Evolutionary conservation across 2,329 filamentous ascomycete genomes (phyloP), one percentile per base, ranked within the genome.

Genomic region (Penicillium sp.): DNA sequence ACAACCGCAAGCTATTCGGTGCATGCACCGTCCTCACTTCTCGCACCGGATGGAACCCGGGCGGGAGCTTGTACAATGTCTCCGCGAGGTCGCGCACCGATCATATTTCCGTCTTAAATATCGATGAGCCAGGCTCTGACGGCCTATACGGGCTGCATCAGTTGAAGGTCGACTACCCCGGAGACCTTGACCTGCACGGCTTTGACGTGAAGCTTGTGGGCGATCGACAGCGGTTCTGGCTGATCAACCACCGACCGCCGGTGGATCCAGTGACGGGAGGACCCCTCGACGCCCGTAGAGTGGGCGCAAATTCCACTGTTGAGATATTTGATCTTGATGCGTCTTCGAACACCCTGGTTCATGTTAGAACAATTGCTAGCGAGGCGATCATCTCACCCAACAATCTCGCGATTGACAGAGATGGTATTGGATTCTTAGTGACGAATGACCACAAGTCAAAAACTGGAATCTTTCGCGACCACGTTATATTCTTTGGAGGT

Each of bases 301-400:
- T 71, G 12, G 76, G 76, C 5, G 73, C 69, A 7, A 78, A 78
- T 56, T 71, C 74, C 10, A 78, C 76, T 0, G 66, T 78, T 41
- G 75, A 78, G 43, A 61, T 73, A 0, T 78, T 78, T 52, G 63
- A 71, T 17, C 68, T 72, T 3, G 61, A 63, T 17, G 49, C 61
- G 6, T 64, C 64, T 4, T 68, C 68, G 10, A 48, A 62, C 2
- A 65, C 41, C 1, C 70, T 77, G 66, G 60, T 61, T 22, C 70
- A 77, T 59, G 64, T 76, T 10, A 69, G 70, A 41, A 76, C 75
- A 2, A 71, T 72, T 42, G 41, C 62, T 17, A 65, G 71, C 39
- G 63, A 70, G 14, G 60, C 66, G 15, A 73, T 78, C 43, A 54
- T 71, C n/a, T 72, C 75, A 1, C 73, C 75, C 8, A 78, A 78